These are phyloP conservation scores for Penicillium sp. DNA, from an alignment of 2,329 filamentous ascomycete genomes.

Conservation along the genomic window DNA sequence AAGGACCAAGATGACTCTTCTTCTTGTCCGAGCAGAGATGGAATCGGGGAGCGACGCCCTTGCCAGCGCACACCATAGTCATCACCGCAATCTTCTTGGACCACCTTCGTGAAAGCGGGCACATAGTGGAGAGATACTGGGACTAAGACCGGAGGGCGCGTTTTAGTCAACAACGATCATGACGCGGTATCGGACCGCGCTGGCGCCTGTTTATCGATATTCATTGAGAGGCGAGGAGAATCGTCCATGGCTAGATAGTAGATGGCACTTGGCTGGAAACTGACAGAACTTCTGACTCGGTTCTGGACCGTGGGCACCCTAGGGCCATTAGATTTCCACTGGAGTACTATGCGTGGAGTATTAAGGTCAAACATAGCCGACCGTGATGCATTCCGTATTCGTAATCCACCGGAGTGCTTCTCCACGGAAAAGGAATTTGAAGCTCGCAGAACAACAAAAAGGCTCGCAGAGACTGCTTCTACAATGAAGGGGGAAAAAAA, in stretches of 20 bases:
- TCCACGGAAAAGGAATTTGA: background rate
- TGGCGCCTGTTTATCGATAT: background rate
- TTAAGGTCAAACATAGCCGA: background rate
- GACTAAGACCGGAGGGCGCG: constrained; percentile 13
- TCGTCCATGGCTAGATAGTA: too few relatives aligned
- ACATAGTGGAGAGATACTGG: constrained; percentile 2
- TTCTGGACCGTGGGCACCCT: background rate
- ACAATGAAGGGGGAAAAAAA: background rate
- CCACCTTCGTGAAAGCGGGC: constrained; percentile 1
- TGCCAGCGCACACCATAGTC: background rate
- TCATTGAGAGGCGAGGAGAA: too few relatives aligned
- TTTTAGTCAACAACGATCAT: background rate
- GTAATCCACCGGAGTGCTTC: background rate
- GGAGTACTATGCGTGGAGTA: background rate
- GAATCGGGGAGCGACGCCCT: constrained; percentile 3
- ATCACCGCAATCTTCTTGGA: background rate
- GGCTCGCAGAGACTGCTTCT: background rate
- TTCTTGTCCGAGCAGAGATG: background rate
- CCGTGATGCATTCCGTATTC: background rate
- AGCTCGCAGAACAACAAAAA: background rate
- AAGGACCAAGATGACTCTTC: background rate
- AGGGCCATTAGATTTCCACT: background rate
- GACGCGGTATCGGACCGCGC: background rate
- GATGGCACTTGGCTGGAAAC: background rate
- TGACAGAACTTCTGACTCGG: background rate